Conservation (phyloP, 192 early-diverging fungal genomes). For the Haplosporangium gracile region DNA sequence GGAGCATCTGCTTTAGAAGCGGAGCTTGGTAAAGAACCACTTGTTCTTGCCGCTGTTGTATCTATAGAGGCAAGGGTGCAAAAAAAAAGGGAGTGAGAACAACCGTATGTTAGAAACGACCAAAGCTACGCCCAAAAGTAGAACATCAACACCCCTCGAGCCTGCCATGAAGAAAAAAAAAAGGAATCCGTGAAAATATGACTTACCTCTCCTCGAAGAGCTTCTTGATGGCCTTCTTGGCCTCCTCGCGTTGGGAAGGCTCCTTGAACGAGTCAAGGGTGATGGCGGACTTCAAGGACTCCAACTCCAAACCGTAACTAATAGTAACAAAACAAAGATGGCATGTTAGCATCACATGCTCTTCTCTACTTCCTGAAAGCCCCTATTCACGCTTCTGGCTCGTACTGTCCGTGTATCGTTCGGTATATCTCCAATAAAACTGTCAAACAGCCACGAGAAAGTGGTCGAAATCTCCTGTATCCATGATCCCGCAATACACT, state of each 20-base stretch:
- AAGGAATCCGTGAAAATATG: not conserved
- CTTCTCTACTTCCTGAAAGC: not conserved
- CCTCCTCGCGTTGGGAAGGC: slow-evolving; percentile 88
- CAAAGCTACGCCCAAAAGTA: too few relatives aligned
- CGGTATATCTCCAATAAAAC: not conserved
- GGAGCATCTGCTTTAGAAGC: slow-evolving; percentile 75
- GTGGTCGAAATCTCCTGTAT: not conserved
- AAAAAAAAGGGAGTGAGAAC: not conserved
- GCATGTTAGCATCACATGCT: not conserved
- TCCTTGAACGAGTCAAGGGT: slow-evolving; percentile 94
- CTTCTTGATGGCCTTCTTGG: slow-evolving; percentile 97
- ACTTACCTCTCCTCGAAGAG: slow-evolving; percentile 88
- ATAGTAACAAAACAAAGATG: not conserved
- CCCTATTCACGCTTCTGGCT: not conserved
- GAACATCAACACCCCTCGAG: not conserved
- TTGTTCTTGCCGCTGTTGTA: slow-evolving; percentile 99
- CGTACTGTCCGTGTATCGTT: too few relatives aligned
- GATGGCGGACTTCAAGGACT: slow-evolving; percentile 90
- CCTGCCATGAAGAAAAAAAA: not conserved
- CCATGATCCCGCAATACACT: not conserved
- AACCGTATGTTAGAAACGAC: not conserved
- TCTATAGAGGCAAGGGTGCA: slow-evolving; percentile 38
- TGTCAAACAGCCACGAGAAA: not conserved
- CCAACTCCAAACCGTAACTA: slow-evolving; percentile 96
- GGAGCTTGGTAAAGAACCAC: slow-evolving; percentile 99